Base-by-base conservation (phyloP, 345 rosid species). In the Salix purpurea region DNA sequence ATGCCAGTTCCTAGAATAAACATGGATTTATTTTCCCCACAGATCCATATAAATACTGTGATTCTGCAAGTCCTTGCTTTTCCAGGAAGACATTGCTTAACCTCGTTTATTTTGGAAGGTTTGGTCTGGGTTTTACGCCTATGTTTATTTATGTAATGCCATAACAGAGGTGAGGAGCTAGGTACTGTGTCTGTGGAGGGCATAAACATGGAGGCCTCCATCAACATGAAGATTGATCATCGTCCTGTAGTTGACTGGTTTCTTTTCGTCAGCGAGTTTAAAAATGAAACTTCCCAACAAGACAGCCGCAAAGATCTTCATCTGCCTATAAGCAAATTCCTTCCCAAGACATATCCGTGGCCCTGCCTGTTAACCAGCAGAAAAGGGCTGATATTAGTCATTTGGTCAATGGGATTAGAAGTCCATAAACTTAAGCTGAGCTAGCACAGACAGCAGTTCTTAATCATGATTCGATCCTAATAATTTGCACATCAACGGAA, bases 141-240 rank as follows among this genome's bases (percentile, higher is more conserved):
- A 44, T 44, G 5, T 46, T 46, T 46, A 46, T 46, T 13, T 12
- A 46, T 46, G 50, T 46, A 46, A 46, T 46, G 4, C 18, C 50
- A 46, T 46, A 12, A 46, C 18, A 46, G 50, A 46, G 4, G 14
- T 1, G 4, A 1, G 2, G 8, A 69, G 28, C 66, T 62, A n/a
- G 2, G 39, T 32, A 14, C 32, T 9, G 7, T 1, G 5, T 82
- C 89, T 86, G 74, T 39, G 78, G 67, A 58, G 28, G 73, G 84
- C 84, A 0, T 24, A 68, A 44, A 90, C 85, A 73, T 84, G 89
- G 48, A 90, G 94, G 21, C 94, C 94, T 60, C 90, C 90, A 37
- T 86, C 87, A 6, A 90, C 67, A 48, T 89, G 89, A 78, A 90
- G 92, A 69, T 77, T 89, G 65, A 90, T 76, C 89, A 90, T 90